Base-by-base conservation (phyloP, 495 filamentous ascomycete species). In the Amphirosellinia nigrospora region DNA sequence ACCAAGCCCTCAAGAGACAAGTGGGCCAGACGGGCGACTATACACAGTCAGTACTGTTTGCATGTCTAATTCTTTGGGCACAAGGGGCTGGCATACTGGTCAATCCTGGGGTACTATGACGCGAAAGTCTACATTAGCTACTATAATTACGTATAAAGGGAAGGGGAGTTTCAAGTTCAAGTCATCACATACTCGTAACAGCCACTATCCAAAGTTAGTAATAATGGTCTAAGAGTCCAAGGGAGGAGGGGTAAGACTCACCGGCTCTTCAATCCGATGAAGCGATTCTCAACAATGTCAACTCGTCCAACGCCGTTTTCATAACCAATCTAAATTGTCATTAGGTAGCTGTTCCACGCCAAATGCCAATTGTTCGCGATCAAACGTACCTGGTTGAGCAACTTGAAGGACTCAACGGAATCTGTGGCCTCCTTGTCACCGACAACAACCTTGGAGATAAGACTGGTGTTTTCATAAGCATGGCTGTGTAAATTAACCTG, bases 221-320 rank as follows among this genome's bases (percentile, higher is more conserved):
- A 53, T 53, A 28, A 53, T 53, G 48, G 48, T 53, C 48, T 53
- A 53, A 53, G 48, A 26, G 48, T 53, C 23, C 48, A 53, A 53
- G 23, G 23, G 48, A 48, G 34, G 7, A 3, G 50, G 50, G 23
- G 50, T 53, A 53, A 53, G 50, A 53, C 26, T 53, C 8, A 53
- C 50, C 48, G 48, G 48, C 48, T 53, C 48, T 53, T 53, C 41
- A 77, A 50, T 32, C 74, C 92, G 75, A 95, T 93, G 83, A 93
- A 94, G 55, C 92, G 88, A 82, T 92, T 93, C 87, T 97, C 94
- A 61, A 95, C 94, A 74, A 97, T 97, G 77, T 97, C 94, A 72
- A 97, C 91, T 76, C 94, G 84, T 72, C 94, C 95, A 70, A 97
- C 85, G 77, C 94, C 95, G 79, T 94, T 79, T 60, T 82, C 86